These are phyloP conservation scores for Microsporum canis DNA, from an alignment of 2,329 filamentous ascomycete species.

Conservation along the genomic window DNA sequence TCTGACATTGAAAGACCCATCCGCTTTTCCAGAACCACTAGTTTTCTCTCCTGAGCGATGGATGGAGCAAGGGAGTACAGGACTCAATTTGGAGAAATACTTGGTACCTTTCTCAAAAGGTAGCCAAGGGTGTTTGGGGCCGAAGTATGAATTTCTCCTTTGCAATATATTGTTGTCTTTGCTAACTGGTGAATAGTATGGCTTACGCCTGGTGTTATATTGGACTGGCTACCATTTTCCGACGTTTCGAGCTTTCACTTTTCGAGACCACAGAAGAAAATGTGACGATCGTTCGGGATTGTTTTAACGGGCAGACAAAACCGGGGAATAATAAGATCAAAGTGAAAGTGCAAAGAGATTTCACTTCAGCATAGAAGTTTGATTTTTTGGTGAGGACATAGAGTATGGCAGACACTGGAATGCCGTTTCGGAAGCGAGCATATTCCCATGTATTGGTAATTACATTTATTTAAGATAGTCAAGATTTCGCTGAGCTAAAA, in stretches of 20 bases:
- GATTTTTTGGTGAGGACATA: background rate
- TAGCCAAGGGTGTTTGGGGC: conserved; percentile 21
- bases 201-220: background rate
- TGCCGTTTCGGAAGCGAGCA: no score
- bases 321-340: conserved; percentile 2
- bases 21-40: conserved; percentile 20
- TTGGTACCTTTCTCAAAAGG: conserved; percentile 23
- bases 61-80: conserved; percentile 14
- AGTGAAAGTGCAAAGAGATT: background rate
- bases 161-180: background rate
- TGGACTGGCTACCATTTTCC: conserved; percentile 1
- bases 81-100: conserved; percentile 16
- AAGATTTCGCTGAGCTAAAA: background rate
- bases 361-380: background rate
- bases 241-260: conserved; percentile 1
- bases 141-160: conserved; percentile 14
- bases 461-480: background rate
- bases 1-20: conserved; percentile 14
- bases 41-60: conserved; percentile 24
- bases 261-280: conserved; percentile 1
- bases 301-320: conserved; percentile 1
- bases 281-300: background rate
- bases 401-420: no score
- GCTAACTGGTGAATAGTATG: background rate
- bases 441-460: background rate